phyloP scores from a whole-genome alignment of 2,329 filamentous ascomycete species.

The Passalora sequoiae region DNA sequence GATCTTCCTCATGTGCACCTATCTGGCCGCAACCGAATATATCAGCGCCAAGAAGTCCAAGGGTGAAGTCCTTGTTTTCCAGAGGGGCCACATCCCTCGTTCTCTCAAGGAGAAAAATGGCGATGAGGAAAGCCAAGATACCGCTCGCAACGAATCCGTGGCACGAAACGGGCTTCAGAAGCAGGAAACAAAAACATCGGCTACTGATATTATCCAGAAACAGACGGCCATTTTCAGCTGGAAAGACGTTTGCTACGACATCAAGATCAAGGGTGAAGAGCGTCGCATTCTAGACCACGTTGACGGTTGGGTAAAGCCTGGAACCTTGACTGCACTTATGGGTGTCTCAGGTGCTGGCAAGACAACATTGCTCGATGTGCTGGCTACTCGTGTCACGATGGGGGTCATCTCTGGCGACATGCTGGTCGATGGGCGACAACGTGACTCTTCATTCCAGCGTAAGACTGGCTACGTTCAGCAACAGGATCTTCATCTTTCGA shows the following conservation, averaged over 20 bases:
- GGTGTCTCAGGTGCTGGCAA: constrained; percentile 91
- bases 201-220: constrained; percentile 48
- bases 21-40: constrained; percentile 43
- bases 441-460: constrained; percentile 79
- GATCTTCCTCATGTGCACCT: constrained; percentile 39
- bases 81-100: constrained; percentile 42
- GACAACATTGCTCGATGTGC: constrained; percentile 79
- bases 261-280: constrained; percentile 72
- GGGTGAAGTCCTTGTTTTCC: constrained; percentile 49
- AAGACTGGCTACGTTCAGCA: constrained; percentile 92
- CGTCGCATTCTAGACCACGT: constrained; percentile 78
- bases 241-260: constrained; percentile 72
- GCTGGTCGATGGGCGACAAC: constrained; percentile 69
- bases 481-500: constrained; percentile 81
- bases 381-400: constrained; percentile 82
- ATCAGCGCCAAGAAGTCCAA: constrained; percentile 49
- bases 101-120: constrained; percentile 48
- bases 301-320: constrained; percentile 90
- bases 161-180: constrained; percentile 21
- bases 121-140: constrained; percentile 32
- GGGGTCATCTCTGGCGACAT: constrained; percentile 84
- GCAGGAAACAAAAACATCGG: constrained; percentile 35
- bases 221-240: constrained; percentile 81
- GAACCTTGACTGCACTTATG: constrained; percentile 85
- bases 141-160: constrained; percentile 6